These are phyloP conservation scores for Colletotrichum sojae DNA, from an alignment of 2,329 filamentous ascomycete species.

Conservation along the genomic window DNA sequence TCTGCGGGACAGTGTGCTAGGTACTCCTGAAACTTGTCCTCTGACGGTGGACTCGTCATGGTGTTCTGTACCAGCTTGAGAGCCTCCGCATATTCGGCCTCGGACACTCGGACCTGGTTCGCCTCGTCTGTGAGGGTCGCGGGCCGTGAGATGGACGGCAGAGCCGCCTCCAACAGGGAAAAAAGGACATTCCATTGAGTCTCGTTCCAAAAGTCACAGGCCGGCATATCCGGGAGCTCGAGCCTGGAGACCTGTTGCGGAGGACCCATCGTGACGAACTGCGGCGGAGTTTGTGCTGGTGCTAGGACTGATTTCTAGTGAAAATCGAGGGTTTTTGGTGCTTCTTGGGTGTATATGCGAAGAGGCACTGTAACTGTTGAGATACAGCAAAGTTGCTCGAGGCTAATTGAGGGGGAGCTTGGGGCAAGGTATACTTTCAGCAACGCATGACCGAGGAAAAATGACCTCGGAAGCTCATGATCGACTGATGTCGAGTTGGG, in stretches of 20 bases:
- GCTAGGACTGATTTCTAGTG: not conserved
- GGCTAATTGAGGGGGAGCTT: conserved; percentile 16
- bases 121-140: conserved; percentile 54
- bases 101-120: conserved; percentile 61
- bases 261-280: conserved; percentile 23
- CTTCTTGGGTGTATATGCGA: not conserved
- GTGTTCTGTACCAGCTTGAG: conserved; percentile 55
- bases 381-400: not conserved
- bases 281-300: not conserved
- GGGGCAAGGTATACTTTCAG: conserved; percentile 28
- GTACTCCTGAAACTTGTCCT: conserved; percentile 64
- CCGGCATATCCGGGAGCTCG: conserved; percentile 41
- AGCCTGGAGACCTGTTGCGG: conserved; percentile 18
- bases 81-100: conserved; percentile 64
- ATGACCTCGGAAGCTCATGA: conserved; percentile 42
- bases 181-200: conserved; percentile 69
- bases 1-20: conserved; percentile 66
- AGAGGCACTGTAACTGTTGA: not conserved
- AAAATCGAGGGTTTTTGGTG: too few relatives aligned
- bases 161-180: conserved; percentile 69
- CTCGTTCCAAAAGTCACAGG: conserved; percentile 57
- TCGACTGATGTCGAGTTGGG: conserved; percentile 27
- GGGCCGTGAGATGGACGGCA: conserved; percentile 70
- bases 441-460: conserved; percentile 9
- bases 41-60: conserved; percentile 56